These are phyloP conservation scores for Kurtzmaniella natalensis DNA, from an alignment of 1,139 yeast species.

Conservation along the genomic window DNA sequence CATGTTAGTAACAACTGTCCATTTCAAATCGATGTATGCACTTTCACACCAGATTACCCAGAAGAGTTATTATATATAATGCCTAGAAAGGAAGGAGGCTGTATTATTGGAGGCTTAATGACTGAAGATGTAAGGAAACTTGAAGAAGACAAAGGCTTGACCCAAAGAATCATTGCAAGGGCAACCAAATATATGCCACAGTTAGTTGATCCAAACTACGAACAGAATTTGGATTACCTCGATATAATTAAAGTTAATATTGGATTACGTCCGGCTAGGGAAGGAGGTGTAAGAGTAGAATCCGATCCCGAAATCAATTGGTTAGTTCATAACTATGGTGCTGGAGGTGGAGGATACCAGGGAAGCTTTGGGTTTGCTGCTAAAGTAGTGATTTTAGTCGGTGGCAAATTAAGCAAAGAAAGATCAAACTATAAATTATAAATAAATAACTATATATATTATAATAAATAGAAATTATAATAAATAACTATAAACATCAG, in stretches of 20 bases:
- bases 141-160: constrained; percentile 30
- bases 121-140: constrained; percentile 18
- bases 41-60: constrained; percentile 23
- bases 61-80: constrained; percentile 42
- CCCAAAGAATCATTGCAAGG: constrained; percentile 32
- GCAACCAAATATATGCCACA: constrained; percentile 44
- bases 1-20: constrained; percentile 33
- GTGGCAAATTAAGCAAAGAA: constrained; percentile 5
- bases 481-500: too few species aligned
- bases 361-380: constrained; percentile 40
- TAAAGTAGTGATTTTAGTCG: constrained; percentile 20
- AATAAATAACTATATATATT: too few species aligned
- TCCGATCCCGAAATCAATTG: constrained; percentile 23
- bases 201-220: constrained; percentile 26
- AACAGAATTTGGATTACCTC: constrained; percentile 31
- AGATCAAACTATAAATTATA: too few species aligned
- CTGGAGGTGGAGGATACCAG: constrained; percentile 54
- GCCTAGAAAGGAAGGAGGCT: constrained; percentile 54
- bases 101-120: constrained; percentile 50
- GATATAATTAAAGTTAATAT: constrained; percentile 38
- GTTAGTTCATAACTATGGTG: constrained; percentile 49
- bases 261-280: constrained; percentile 48
- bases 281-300: constrained; percentile 44
- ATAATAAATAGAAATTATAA: too few species aligned
- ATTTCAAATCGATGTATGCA: constrained; percentile 25